Base-by-base conservation (phyloP, 129 eudicot genomes). In the Solidago caesia region DNA sequence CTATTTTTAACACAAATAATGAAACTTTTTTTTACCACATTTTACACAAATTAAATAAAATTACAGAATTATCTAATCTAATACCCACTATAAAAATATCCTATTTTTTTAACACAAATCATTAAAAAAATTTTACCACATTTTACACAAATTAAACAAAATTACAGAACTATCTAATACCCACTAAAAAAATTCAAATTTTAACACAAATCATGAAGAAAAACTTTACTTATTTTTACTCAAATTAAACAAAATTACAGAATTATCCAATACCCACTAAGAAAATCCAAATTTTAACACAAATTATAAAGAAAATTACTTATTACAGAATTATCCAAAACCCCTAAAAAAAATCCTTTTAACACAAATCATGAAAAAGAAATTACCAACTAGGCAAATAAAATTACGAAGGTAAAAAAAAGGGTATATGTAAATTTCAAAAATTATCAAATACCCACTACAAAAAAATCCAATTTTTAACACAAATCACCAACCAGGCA, bases 401-500 rank as follows among this genome's bases (percentile, higher is more conserved):
- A 21, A 21, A 21, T 21, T 21, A 21, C 21, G 21, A 21, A 21
- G 21, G 2, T 33, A 1, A 33, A 33, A 59, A 10, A 60, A 25
- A 7, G 64, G 64, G 44, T 26, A 25, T 27, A 13, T 60, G 65
- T 21, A 60, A 60, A 58, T 21, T 58, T 48, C 3, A 8, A 48
- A 48, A 48, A 7, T 48, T 48, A 12, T 48, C 13, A 5, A 6
- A 48, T 48, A 47, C 11, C 52, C 8, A 47, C 52, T 47, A 47
- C 2, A 47, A 9, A 21, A 21, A 33, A 10, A 27, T 62, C 15
- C 70, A n/a, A 56, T 25, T 49, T 48, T 39, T 13, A 33, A 42
- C 66, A 21, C 33, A 57, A 65, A 70, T 39, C 46, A 69, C 4
- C 65, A 78, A 74, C 25, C 16, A 69, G 45, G 74, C 63, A 3